Evolutionary conservation across 1,284 basidiomycete genomes (phyloP), one percentile per base, ranked within the genome.

Genomic region (Ustilago bromivora): DNA sequence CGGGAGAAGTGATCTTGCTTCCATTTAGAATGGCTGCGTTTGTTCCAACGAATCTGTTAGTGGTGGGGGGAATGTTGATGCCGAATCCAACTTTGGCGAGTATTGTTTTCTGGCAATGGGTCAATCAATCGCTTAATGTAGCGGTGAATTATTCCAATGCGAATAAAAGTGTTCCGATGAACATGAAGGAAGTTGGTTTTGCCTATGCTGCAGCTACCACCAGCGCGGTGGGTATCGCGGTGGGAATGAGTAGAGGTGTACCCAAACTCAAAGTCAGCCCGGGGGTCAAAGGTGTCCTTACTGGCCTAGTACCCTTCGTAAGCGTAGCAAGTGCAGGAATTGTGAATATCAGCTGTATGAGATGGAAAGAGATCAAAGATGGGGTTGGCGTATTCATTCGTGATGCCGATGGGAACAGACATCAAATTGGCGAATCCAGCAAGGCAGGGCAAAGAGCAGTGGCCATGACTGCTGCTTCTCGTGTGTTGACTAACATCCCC

Each of bases 291-390:
- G 65, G 61, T 15, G 67, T 78, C 3, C 53, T 80, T 10, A 62
- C 77, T 28, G 87, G 87, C 43, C 85, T 89, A 28, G 88, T 89
- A 0, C 89, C 89, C 0, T 90, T 90, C 66, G 88, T 86, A 3
- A 86, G 87, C 38, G 89, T 90, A 12, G 89, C 89, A 2, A 71
- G 68, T 28, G 80, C 80, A 1, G 78, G 78, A 23, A 69, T 78
- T 38, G 80, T 82, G 31, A 82, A 82, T 51, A 79, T 82, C 70
- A 87, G 87, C 11, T 87, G 88, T 71, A 89, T 89, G 86, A 80
- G 89, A 19, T 90, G 89, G 89, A 90, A 89, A 77, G 89, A 89
- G 84, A 89, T 90, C 85, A 82, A 87, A 10, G 88, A 89, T 70
- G 89, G 89, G 19, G 86, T 89, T 53, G 86, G 87, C 40, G 86